These are phyloP conservation scores for Agaricus subrufescens DNA, from an alignment of 768 basidiomycete genomes.

Conservation along the genomic window DNA sequence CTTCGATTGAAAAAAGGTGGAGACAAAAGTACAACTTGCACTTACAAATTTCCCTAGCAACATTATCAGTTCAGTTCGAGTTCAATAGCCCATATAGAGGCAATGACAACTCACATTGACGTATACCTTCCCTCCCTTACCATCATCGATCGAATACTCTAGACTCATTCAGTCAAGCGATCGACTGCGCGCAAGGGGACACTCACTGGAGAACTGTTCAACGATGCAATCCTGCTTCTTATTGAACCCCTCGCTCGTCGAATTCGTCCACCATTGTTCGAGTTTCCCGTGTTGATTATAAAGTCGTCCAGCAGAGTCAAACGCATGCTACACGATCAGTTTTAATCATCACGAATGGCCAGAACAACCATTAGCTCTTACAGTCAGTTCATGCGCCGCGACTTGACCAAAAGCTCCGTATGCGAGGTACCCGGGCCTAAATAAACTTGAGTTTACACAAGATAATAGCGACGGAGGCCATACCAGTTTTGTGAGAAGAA, in stretches of 20 bases:
- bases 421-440: constrained; percentile 81
- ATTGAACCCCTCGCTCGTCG: constrained; percentile 80
- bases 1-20: constrained; percentile 9
- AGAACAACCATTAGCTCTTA: constrained; percentile 27
- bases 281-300: constrained; percentile 90
- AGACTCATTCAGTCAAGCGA: constrained; percentile 5
- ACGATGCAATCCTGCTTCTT: constrained; percentile 83
- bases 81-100: neutral
- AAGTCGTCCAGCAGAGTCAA: constrained; percentile 84
- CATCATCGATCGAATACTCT: constrained; percentile 84
- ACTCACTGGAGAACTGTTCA: constrained; percentile 81
- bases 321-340: constrained; percentile 59
- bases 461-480: constrained; percentile 12
- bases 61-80: neutral
- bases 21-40: neutral
- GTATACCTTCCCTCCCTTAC: constrained; percentile 76
- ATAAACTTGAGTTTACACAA: constrained; percentile 7
- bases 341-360: neutral
- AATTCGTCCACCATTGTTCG: constrained; percentile 91
- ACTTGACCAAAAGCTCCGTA: constrained; percentile 94
- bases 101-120: constrained; percentile 61
- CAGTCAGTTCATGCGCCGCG: constrained; percentile 88
- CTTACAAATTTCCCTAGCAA: constrained; percentile 70
- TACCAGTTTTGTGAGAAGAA: constrained; percentile 84
- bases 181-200: neutral